phyloP scores from a whole-genome alignment of 805 yeast genomes.

The Wickerhamomyces chambardii region DNA sequence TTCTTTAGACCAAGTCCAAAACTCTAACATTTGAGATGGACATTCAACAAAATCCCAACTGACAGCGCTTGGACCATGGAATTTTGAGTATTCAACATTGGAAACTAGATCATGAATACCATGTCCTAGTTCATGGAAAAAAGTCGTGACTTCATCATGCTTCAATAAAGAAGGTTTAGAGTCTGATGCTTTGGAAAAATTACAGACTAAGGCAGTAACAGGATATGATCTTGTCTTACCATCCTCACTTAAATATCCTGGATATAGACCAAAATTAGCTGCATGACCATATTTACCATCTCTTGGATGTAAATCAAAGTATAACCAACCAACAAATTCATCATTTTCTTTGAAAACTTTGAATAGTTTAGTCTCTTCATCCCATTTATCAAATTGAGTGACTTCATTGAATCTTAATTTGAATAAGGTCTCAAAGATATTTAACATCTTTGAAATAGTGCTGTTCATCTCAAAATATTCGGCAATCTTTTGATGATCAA shows the following conservation, averaged over 20 bases:
- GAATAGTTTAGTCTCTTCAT: constrained; percentile 65
- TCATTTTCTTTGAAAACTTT: constrained; percentile 62
- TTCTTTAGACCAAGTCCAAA: constrained; percentile 74
- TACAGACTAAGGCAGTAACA: constrained; percentile 74
- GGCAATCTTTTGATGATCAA: constrained; percentile 62
- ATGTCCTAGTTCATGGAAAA: constrained; percentile 87
- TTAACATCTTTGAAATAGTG: constrained; percentile 61
- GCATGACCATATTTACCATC: constrained; percentile 87
- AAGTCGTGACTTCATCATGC: constrained; percentile 72
- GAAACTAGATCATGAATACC: constrained; percentile 78
- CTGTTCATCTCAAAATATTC: constrained; percentile 72
- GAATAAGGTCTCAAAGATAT: constrained; percentile 61
- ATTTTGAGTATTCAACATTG: constrained; percentile 51
- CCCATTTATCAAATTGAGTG: constrained; percentile 45
- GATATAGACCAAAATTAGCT: constrained; percentile 64
- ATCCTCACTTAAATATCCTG: constrained; percentile 43
- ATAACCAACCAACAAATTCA: constrained; percentile 65
- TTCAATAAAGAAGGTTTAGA: constrained; percentile 68
- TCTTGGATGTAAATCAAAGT: constrained; percentile 78
- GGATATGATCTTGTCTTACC: constrained; percentile 48
- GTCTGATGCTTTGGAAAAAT: constrained; percentile 66
- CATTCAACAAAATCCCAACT: constrained; percentile 87
- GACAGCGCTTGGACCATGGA: constrained; percentile 67
- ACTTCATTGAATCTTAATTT: constrained; percentile 57
- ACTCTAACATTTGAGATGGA: constrained; percentile 85